Conservation (phyloP, 1,284 basidiomycete genomes). For the Mycocalia duriaeana region DNA sequence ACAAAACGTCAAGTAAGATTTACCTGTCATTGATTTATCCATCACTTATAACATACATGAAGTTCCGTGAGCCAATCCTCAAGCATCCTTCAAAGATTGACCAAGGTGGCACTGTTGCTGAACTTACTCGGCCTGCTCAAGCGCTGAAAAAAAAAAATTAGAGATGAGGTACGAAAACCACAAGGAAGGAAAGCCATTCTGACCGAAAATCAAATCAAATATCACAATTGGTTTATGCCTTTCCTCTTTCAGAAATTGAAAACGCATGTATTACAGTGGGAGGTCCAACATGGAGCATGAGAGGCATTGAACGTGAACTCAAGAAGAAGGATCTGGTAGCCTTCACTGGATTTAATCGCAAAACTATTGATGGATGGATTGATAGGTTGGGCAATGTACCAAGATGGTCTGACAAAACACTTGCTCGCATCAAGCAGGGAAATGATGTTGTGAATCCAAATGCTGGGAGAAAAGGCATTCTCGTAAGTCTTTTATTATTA, state of each 20-base stretch:
- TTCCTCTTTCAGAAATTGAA: slow-evolving; percentile 17
- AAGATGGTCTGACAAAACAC: slow-evolving; percentile 11
- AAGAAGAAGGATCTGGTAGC: slow-evolving; percentile 9
- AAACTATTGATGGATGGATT: slow-evolving; percentile 20
- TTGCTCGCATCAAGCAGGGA: slow-evolving; percentile 11
- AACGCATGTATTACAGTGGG: slow-evolving; percentile 14
- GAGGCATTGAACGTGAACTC: slow-evolving; percentile 12
- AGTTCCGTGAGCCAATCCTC: neutral
- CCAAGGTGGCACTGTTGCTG: slow-evolving; percentile 9
- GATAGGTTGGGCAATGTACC: slow-evolving; percentile 9
- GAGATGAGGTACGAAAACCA: slow-evolving; percentile 14
- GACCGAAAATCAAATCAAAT: too few relatives aligned
- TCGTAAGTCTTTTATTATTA: slow-evolving; percentile 7
- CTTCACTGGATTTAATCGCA: slow-evolving; percentile 13
- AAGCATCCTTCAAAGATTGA: slow-evolving; percentile 2
- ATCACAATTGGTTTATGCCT: slow-evolving; percentile 21
- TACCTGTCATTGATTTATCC: neutral
- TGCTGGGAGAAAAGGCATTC: slow-evolving; percentile 13
- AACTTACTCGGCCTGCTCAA: slow-evolving; percentile 12
- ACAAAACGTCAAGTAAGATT: slow-evolving; percentile 12
- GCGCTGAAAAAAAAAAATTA: slow-evolving; percentile 9
- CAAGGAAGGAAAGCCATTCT: slow-evolving; percentile 9
- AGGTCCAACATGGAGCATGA: slow-evolving; percentile 13
- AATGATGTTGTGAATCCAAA: slow-evolving; percentile 16
- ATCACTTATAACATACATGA: neutral